Conservation (phyloP, 2,329 filamentous ascomycete genomes). For the Gnomoniopsis sp. region DNA sequence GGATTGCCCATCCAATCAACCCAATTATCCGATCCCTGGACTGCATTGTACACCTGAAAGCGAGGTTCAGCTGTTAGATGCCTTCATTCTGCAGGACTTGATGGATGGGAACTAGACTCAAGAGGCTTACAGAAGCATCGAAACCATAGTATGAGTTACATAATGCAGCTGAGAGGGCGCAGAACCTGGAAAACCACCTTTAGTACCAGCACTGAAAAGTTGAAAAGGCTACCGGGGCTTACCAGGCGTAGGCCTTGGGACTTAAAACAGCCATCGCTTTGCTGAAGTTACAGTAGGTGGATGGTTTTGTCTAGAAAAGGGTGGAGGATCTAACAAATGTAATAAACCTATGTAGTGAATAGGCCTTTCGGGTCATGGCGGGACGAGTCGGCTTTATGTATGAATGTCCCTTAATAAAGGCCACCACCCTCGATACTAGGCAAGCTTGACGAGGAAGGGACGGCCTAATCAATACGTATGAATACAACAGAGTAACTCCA, state of each 20-base stretch:
- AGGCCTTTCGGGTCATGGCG: too few relatives aligned
- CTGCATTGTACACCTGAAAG: conserved; percentile 60
- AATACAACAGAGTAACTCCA: too few relatives aligned
- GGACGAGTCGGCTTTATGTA: too few relatives aligned
- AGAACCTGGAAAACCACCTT: conserved; percentile 47
- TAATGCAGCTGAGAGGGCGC: conserved; percentile 65
- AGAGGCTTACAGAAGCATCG: conserved; percentile 55
- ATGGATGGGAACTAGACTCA: neutral
- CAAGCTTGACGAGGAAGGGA: too few relatives aligned
- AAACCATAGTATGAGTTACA: conserved; percentile 77
- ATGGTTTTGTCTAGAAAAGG: neutral
- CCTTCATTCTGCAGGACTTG: neutral
- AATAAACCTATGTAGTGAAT: too few relatives aligned
- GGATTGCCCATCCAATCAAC: conserved; percentile 55
- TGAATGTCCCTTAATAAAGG: too few relatives aligned
- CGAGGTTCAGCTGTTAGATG: neutral
- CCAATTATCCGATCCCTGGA: conserved; percentile 67
- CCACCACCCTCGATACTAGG: too few relatives aligned
- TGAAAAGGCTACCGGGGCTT: neutral
- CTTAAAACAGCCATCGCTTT: conserved; percentile 12
- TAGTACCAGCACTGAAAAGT: neutral
- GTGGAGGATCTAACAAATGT: too few relatives aligned
- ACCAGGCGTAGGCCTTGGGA: conserved; percentile 16
- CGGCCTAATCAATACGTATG: too few relatives aligned
- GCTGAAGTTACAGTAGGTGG: neutral